These are phyloP conservation scores for Ustanciosporium gigantosporum DNA, from an alignment of 1,284 basidiomycete genomes.

Conservation along the genomic window DNA sequence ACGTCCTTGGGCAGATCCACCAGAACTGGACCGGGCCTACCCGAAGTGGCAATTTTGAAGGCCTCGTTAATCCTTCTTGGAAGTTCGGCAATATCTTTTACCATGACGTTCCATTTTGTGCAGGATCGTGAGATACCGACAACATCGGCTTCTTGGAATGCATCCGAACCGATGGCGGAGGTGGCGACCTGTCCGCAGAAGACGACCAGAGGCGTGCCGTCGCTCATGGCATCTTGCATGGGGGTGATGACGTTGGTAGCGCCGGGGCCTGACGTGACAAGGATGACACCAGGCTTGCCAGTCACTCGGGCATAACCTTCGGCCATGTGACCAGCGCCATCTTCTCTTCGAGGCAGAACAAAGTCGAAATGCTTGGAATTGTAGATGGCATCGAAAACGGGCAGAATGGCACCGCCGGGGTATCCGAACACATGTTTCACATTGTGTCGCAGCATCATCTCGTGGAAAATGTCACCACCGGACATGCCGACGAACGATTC, in stretches of 20 bases:
- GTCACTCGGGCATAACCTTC: slow-evolving; percentile 97
- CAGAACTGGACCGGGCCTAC: slow-evolving; percentile 92
- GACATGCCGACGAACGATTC: slow-evolving; percentile 82
- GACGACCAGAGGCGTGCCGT: slow-evolving; percentile 91
- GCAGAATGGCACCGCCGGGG: slow-evolving; percentile 94
- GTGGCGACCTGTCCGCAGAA: slow-evolving; percentile 98
- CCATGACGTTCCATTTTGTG: slow-evolving; percentile 99
- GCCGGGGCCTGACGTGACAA: slow-evolving; percentile 96
- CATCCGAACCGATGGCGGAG: slow-evolving; percentile 93
- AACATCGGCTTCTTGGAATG: slow-evolving; percentile 97
- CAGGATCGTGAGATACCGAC: slow-evolving; percentile 94
- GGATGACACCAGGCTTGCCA: slow-evolving; percentile 94
- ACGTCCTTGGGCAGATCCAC: slow-evolving; percentile 98
- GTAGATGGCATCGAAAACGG: slow-evolving; percentile 98
- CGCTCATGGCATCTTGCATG: slow-evolving; percentile 95
- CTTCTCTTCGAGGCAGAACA: slow-evolving; percentile 92
- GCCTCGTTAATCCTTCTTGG: slow-evolving; percentile 97
- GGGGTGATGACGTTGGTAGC: slow-evolving; percentile 97
- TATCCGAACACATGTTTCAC: slow-evolving; percentile 98
- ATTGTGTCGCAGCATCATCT: slow-evolving; percentile 97
- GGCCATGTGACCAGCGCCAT: slow-evolving; percentile 98
- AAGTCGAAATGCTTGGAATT: slow-evolving; percentile 95
- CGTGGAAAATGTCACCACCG: slow-evolving; percentile 96
- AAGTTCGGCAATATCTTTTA: slow-evolving; percentile 93
- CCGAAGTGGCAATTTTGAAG: slow-evolving; percentile 97